A percentile compares a stretch with the other conserved stretches of the same genome.
phyloP scores from a whole-genome alignment of 345 rosid genomes.

The Eucalyptus marginata region DNA sequence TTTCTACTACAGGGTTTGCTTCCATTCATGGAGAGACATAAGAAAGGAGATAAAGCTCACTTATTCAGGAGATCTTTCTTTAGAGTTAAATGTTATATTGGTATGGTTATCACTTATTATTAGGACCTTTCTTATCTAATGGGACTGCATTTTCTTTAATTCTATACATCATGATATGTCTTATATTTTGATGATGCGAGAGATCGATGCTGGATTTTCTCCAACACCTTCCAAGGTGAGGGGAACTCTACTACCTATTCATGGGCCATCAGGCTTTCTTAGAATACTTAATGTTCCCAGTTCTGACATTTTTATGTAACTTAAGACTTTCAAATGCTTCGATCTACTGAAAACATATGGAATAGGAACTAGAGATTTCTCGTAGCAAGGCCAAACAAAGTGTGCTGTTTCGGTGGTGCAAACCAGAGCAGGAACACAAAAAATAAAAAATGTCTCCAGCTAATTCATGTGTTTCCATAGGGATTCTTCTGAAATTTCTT shows the following conservation, averaged over 20 bases:
- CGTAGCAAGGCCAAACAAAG: neutral
- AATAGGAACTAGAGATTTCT: neutral
- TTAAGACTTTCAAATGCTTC: neutral
- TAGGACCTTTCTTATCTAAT: neutral
- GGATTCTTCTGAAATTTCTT: too few species aligned
- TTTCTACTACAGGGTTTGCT: constrained; percentile 21
- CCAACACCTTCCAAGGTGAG: constrained; percentile 64
- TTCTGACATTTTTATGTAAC: neutral
- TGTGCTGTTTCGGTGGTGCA: neutral
- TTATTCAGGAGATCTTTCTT: constrained; percentile 45
- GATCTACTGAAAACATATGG: neutral
- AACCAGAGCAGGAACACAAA: neutral
- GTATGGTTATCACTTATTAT: constrained; percentile 12
- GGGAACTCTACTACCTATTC: neutral
- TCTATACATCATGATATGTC: neutral
- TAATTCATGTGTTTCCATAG: neutral
- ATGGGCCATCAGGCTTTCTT: neutral
- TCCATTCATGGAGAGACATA: constrained; percentile 55
- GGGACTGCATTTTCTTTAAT: neutral
- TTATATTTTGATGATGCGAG: constrained; percentile 15
- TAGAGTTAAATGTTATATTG: constrained; percentile 64
- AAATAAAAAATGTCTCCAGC: neutral
- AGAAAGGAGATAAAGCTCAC: constrained; percentile 36
- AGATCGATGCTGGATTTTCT: constrained; percentile 73
- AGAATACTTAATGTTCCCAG: neutral